These are phyloP conservation scores for Zychaea mexicana DNA, from an alignment of 371 early-diverging fungal genomes.

Conservation along the genomic window DNA sequence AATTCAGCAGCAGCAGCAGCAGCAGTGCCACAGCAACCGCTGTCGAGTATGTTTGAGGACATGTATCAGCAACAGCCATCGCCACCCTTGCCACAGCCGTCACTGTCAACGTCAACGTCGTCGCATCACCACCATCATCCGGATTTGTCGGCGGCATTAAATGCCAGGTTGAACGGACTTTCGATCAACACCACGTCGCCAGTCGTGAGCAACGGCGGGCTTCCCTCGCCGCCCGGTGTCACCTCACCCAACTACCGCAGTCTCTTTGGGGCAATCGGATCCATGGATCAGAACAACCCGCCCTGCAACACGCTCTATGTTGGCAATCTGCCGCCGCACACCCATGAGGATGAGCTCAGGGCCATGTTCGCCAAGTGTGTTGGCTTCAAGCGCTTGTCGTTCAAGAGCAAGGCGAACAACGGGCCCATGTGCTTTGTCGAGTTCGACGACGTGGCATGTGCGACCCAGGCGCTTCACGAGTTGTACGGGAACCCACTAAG, in stretches of 20 bases:
- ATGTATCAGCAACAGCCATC: conserved; percentile 9
- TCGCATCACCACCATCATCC: background rate
- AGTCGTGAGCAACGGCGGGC: conserved; percentile 3
- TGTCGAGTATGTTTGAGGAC: conserved; percentile 15
- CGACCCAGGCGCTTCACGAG: conserved; percentile 82
- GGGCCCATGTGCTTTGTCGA: conserved; percentile 95
- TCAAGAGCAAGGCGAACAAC: conserved; percentile 67
- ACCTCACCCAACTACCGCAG: conserved; percentile 17
- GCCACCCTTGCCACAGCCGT: conserved; percentile 11
- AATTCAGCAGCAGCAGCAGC: background rate
- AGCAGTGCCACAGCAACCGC: background rate
- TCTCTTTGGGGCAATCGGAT: conserved; percentile 15
- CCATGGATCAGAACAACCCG: conserved; percentile 86
- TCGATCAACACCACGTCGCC: conserved; percentile 14
- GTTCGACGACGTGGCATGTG: conserved; percentile 87
- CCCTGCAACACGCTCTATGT: conserved; percentile 97
- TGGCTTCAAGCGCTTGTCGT: conserved; percentile 88
- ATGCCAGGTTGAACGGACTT: conserved; percentile 13
- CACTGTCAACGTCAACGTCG: conserved; percentile 8
- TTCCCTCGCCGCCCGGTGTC: conserved; percentile 15
- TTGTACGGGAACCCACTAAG: conserved; percentile 78
- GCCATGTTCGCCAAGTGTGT: conserved; percentile 70
- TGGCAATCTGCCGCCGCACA: conserved; percentile 87
- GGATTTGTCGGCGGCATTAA: conserved; percentile 1
- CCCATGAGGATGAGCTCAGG: conserved; percentile 84